A percentile compares a stretch with the other conserved stretches of the same genome.
These are phyloP conservation scores for Cyclotella sp. DNA, from an alignment of 108 stramenopile genomes.

Conservation along the genomic window DNA sequence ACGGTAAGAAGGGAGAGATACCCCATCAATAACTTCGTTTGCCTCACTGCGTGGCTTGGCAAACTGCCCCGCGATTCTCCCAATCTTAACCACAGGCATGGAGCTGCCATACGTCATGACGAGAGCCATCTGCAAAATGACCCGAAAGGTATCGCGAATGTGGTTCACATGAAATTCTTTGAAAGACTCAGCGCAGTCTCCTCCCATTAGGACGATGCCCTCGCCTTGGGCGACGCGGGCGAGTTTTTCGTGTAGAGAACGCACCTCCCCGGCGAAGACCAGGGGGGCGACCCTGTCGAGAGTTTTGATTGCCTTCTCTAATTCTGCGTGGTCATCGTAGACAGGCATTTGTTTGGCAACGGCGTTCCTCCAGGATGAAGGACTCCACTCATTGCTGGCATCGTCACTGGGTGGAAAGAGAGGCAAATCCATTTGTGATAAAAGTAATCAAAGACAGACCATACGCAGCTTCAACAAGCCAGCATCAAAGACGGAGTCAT, in stretches of 20 bases:
- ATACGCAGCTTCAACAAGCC: too few species aligned
- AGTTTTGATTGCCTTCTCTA: conserved; percentile 58
- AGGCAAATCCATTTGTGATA: conserved; percentile 26
- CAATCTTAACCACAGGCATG: conserved; percentile 96
- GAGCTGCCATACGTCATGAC: conserved; percentile 95
- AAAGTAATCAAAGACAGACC: conserved; percentile 19
- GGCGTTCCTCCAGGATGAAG: conserved; percentile 75
- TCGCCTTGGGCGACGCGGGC: conserved; percentile 94
- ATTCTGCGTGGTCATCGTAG: conserved; percentile 78
- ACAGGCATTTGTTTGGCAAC: conserved; percentile 82
- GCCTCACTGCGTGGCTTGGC: conserved; percentile 96
- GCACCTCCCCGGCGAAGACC: conserved; percentile 94
- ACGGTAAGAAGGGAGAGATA: conserved; percentile 91
- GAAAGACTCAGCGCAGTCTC: conserved; percentile 98
- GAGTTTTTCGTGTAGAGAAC: conserved; percentile 89
- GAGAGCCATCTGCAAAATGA: conserved; percentile 94
- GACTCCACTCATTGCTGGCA: conserved; percentile 64
- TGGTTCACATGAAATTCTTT: conserved; percentile 95
- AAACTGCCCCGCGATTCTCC: conserved; percentile 98
- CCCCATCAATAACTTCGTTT: conserved; percentile 86
- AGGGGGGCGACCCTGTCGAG: conserved; percentile 76
- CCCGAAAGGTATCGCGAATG: conserved; percentile 94
- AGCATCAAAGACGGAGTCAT: too few species aligned
- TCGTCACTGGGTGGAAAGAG: conserved; percentile 9
- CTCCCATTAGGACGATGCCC: conserved; percentile 98